These are phyloP conservation scores for Crithidia acanthocephali DNA, from an alignment of 208 protist species.

Conservation along the genomic window DNA sequence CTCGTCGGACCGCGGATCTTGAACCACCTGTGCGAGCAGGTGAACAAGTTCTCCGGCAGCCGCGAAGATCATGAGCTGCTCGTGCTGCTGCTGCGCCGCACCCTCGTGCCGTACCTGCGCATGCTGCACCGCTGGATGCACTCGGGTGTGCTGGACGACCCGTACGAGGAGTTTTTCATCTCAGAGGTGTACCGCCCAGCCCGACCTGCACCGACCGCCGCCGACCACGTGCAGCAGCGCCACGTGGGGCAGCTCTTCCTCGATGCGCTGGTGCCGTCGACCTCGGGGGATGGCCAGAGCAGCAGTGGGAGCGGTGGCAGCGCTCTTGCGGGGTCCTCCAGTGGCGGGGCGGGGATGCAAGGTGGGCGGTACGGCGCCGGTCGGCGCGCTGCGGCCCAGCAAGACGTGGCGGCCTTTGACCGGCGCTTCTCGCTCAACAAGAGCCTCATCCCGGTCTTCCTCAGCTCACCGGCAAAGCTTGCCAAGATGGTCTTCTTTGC, in stretches of 20 bases:
- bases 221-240: slow-evolving; percentile 29
- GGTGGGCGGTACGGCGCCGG: slow-evolving; percentile 20
- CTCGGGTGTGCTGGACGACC: slow-evolving; percentile 80
- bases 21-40: slow-evolving; percentile 78
- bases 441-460: slow-evolving; percentile 76
- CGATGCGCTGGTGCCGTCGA: slow-evolving; percentile 20
- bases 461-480: slow-evolving; percentile 57
- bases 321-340: neutral
- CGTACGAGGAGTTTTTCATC: slow-evolving; percentile 89
- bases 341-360: neutral
- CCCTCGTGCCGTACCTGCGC: slow-evolving; percentile 80
- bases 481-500: slow-evolving; percentile 88
- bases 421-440: slow-evolving; percentile 89
- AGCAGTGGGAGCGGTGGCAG: slow-evolving; percentile 4
- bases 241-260: slow-evolving; percentile 37
- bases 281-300: neutral
- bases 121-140: slow-evolving; percentile 88
- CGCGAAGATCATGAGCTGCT: slow-evolving; percentile 80
- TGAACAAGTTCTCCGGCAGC: slow-evolving; percentile 64
- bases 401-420: slow-evolving; percentile 58
- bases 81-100: slow-evolving; percentile 67
- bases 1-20: slow-evolving; percentile 73
- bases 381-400: slow-evolving; percentile 26
- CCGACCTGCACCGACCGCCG: slow-evolving; percentile 18
- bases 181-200: slow-evolving; percentile 41